Percentiles rank a stretch among this genome's conserved stretches.
These are phyloP conservation scores for Coniochaeta hoffmannii DNA, from an alignment of 2,329 filamentous ascomycete genomes.

Conservation along the genomic window DNA sequence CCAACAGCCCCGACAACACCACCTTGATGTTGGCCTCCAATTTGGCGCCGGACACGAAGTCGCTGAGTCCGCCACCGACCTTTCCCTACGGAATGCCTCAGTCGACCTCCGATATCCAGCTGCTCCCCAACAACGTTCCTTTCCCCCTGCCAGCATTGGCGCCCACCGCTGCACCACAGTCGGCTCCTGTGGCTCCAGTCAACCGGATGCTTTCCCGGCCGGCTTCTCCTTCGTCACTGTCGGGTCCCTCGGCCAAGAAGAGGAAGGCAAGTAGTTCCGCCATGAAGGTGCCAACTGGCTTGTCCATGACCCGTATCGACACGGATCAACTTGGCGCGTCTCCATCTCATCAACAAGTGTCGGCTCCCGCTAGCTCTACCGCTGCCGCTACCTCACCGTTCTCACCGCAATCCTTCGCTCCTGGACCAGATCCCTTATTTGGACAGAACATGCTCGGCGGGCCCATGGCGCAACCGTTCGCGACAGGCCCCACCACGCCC, in stretches of 20 bases:
- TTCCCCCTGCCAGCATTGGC: constrained; percentile 1
- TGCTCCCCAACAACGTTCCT: neutral
- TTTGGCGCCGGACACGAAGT: constrained; percentile 19
- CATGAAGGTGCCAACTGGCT: constrained; percentile 60
- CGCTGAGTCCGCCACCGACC: constrained; percentile 26
- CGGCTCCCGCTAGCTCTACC: constrained; percentile 23
- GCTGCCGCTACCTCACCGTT: constrained; percentile 47
- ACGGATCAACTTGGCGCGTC: constrained; percentile 36
- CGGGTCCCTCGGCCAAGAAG: constrained; percentile 67
- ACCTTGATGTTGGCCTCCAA: neutral
- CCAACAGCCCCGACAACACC: constrained; percentile 11
- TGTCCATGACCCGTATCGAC: constrained; percentile 79
- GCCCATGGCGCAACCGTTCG: constrained; percentile 36
- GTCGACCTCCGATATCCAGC: constrained; percentile 54
- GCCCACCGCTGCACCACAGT: constrained; percentile 11
- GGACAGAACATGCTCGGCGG: constrained; percentile 29
- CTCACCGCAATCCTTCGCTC: constrained; percentile 37
- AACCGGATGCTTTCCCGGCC: constrained; percentile 61
- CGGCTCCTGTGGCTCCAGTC: constrained; percentile 47
- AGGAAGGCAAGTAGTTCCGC: constrained; percentile 70
- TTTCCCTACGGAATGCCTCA: constrained; percentile 48
- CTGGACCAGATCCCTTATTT: constrained; percentile 33
- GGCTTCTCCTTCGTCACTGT: constrained; percentile 58
- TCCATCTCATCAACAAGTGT: constrained; percentile 20
- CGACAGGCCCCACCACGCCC: constrained; percentile 58